phyloP scores from a whole-genome alignment of 2,329 filamentous ascomycete genomes.

The Nothopassalora personata region DNA sequence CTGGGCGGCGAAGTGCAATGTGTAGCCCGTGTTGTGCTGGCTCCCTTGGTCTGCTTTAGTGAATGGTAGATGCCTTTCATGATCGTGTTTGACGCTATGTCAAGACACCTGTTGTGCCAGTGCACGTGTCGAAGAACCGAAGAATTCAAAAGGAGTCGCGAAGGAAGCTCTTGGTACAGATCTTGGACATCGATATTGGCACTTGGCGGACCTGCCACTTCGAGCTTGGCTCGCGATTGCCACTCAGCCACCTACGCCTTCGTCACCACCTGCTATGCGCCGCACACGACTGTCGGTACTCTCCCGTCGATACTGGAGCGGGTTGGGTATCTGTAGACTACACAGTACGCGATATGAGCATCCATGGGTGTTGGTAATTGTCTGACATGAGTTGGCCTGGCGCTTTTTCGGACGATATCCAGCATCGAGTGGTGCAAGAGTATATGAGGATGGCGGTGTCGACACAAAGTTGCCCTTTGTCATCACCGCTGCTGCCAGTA shows the following conservation, averaged over 20 bases:
- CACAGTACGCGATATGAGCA: no score
- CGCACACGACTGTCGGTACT: not conserved
- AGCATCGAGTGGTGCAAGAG: no score
- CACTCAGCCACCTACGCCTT: slow-evolving; percentile 30
- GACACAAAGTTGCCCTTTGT: no score
- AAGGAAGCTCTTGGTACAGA: slow-evolving; percentile 1
- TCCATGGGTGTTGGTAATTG: no score
- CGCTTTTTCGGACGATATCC: no score
- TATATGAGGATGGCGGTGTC: no score
- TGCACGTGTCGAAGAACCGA: slow-evolving; percentile 1
- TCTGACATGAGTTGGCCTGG: no score
- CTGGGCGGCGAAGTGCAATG: not conserved
- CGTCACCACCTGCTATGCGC: not conserved
- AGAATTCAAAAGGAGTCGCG: not conserved
- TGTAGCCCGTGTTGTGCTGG: not conserved
- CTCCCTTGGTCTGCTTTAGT: not conserved
- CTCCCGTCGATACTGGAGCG: not conserved
- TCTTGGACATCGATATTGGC: slow-evolving; percentile 9
- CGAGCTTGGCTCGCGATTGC: slow-evolving; percentile 29
- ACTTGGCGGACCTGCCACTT: slow-evolving; percentile 21
- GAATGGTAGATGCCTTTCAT: not conserved
- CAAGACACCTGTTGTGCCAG: not conserved
- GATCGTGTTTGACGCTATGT: not conserved
- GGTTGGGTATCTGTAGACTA: not conserved
- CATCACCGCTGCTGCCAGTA: not conserved